Base-by-base conservation (phyloP, 169 alveolate genomes). In the Plasmodium ovale region DNA sequence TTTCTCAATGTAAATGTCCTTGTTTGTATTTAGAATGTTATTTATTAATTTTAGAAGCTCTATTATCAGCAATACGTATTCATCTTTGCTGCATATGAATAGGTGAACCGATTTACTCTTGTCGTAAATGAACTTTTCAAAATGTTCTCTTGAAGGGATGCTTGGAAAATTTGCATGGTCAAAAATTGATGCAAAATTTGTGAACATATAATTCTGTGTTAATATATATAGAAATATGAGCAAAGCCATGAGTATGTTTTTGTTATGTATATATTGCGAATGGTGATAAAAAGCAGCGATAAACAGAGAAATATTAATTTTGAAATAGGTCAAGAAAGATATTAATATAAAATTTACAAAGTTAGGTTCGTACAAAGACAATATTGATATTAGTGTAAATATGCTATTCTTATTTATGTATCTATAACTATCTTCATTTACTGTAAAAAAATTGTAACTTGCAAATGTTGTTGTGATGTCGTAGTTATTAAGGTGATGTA, bases 231-330 rank as follows among this genome's bases (percentile, higher is more conserved):
- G 64, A 69, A 82, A 82, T 27, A 82, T 42, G 4, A 82, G 16
- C 5, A 53, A 29, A 7, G 84, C 33, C 56, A 49, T 82, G 21
- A 54, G 27, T 33, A 56, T 56, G 27, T 56, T 65, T 69, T 82
- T 82, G 31, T 82, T 82, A 58, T 82, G 90, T 12, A 82, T 82
- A 58, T 82, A 82, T 3, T 82, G 79, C 12, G 82, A 69, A 16
- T 82, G 74, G 14, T 53, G 51, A 47, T 37, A 64, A 69, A 82
- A 31, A 33, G 90, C 25, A 10, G 58, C 64, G 0, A 59, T 31
- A 56, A 82, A 49, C 5, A 39, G 12, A 0, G 90, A 31, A 6
- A 82, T 59, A 53, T 65, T 82, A 27, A 82, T 82, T 51, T 59
- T 37, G 25, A 82, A 82, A 31, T 82, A 82, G 9, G 68, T 14